Base-by-base conservation (phyloP, 805 yeast species). In the Saccharomycopsis olivae region DNA sequence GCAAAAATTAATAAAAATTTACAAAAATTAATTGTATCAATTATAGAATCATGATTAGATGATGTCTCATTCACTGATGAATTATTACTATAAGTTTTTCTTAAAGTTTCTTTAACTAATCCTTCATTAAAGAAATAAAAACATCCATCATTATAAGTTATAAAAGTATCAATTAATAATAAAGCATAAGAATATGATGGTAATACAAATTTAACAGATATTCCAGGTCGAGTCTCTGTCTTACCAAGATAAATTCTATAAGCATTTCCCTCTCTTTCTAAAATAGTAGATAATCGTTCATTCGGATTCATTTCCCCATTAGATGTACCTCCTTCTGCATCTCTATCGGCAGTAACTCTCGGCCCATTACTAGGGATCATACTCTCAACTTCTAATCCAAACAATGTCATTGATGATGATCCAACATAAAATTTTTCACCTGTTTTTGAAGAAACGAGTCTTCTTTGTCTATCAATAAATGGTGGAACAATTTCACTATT, bases 71-170 rank as follows among this genome's bases (percentile, higher is more conserved):
- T 33, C 36, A 30, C 51, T 51, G 40, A 53, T 58, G 38, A 21
- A 24, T 33, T 41, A 28, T 75, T 76, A 21, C 78, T 71, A 54
- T 79, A 82, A 17, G 80, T 65, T 46, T 78, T 66, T 60, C 74
- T 69, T 39, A 82, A 55, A 46, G 74, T 78, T 48, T 73, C 72
- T 52, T 80, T 81, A 18, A 80, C 84, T 16, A 80, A 53, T 1
- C 94, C 94, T 55, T 82, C 94, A 53, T 82, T 82, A 61, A 82
- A 82, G 52, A 82, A 82, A 58, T 82, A 82, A 55, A 82, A 82
- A 50, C 94, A 82, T 1, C 88, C 92, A 56, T 81, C 92, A 51
- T 82, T 82, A 55, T 80, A 82, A 38, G 79, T 78, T 39, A 82
- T 71, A 49, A 82, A 82, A 0, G 85, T 77, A 53, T 82, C 89